These are phyloP conservation scores for Huntiella savannae DNA, from an alignment of 2,329 filamentous ascomycete species.

Conservation along the genomic window DNA sequence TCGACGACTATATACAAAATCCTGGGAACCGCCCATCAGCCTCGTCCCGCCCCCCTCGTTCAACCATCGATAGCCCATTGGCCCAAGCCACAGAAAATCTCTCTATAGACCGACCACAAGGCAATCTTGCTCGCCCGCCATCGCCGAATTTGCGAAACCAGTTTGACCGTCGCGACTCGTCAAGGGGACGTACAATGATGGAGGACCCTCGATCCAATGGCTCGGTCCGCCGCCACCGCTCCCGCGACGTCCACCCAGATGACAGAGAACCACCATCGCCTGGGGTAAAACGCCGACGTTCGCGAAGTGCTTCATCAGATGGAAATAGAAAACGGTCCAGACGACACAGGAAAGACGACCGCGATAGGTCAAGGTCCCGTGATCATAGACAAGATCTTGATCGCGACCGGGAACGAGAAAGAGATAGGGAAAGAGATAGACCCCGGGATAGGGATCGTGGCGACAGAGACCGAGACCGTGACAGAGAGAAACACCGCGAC, in stretches of 20 bases:
- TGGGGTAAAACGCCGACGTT: slow-evolving; percentile 9
- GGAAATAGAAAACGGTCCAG: slow-evolving; percentile 3
- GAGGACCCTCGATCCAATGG: neutral
- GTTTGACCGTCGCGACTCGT: neutral
- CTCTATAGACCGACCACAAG: neutral
- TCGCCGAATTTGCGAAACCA: neutral
- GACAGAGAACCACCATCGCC: slow-evolving; percentile 6
- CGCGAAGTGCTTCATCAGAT: slow-evolving; percentile 8
- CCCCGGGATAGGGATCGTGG: neutral
- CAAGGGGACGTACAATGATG: slow-evolving; percentile 1
- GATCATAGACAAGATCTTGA: neutral
- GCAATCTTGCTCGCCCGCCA: neutral
- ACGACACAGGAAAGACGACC: neutral
- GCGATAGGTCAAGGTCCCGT: neutral
- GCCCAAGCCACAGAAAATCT: neutral
- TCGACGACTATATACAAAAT: too few relatives aligned
- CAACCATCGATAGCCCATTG: neutral
- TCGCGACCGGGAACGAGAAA: slow-evolving; percentile 4
- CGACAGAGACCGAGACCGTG: neutral
- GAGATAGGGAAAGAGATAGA: neutral
- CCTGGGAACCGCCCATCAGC: neutral
- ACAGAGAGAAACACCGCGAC: slow-evolving; percentile 2
- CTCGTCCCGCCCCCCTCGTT: neutral
- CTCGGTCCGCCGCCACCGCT: neutral
- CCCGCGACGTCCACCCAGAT: neutral